phyloP scores from a whole-genome alignment of 179 eudicot genomes.

The Drosera spatulata region DNA sequence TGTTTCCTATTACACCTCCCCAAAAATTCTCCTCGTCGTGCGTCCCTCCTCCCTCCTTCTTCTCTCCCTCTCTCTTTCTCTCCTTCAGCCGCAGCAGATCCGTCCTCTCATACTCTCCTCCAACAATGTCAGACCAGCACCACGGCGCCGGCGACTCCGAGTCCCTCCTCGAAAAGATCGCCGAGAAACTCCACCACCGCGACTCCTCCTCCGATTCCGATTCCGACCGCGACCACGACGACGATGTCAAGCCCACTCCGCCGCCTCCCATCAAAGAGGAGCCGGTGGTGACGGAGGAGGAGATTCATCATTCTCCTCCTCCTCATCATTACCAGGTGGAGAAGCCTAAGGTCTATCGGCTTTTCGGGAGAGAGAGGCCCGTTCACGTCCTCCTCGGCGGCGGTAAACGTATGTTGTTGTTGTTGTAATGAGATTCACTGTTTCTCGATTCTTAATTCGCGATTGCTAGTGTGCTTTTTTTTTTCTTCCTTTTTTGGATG shows the following conservation, averaged over 20 bases:
- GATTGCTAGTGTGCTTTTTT: no score
- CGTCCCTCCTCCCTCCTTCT: no score
- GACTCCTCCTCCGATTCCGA: slow-evolving; percentile 42
- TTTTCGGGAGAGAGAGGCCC: slow-evolving; percentile 63
- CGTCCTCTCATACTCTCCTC: no score
- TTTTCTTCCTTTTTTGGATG: no score
- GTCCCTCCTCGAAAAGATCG: slow-evolving; percentile 49
- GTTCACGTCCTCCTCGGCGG: slow-evolving; percentile 64
- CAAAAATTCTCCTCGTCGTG: no score
- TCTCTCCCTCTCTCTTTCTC: no score
- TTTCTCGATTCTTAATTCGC: no score
- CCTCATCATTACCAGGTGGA: not conserved
- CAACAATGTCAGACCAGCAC: no score
- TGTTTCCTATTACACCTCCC: no score
- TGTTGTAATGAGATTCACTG: not conserved
- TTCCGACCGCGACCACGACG: slow-evolving; percentile 26
- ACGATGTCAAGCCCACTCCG: slow-evolving; percentile 27
- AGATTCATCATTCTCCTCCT: slow-evolving; percentile 2
- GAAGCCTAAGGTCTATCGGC: slow-evolving; percentile 26
- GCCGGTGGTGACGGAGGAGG: slow-evolving; percentile 2
- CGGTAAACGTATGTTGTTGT: slow-evolving; percentile 41
- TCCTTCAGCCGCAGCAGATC: no score
- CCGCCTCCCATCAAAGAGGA: not conserved
- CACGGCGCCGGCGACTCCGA: slow-evolving; percentile 5
- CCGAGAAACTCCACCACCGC: slow-evolving; percentile 37